Conservation (phyloP, 2,329 filamentous ascomycete species). For the Ophiocordyceps camponoti-rufipedis region DNA sequence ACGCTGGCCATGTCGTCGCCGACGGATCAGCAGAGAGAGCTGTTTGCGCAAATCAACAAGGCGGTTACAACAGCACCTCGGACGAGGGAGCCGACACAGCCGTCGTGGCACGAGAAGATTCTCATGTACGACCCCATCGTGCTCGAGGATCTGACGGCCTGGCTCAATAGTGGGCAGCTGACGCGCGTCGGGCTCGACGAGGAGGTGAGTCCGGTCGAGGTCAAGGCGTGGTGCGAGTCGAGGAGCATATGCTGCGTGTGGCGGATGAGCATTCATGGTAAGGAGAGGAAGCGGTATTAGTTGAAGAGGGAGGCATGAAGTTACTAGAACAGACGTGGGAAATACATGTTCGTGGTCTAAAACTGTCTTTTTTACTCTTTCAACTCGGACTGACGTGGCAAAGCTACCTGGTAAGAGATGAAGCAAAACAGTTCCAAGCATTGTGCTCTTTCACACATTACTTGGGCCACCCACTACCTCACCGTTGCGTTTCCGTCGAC, state of each 20-base stretch:
- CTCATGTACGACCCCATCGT: slow-evolving; percentile 83
- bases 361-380: no score
- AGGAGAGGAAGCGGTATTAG: slow-evolving; percentile 29
- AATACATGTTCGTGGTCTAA: no score
- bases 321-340: no score
- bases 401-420: no score
- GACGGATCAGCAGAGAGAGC: slow-evolving; percentile 20
- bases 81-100: slow-evolving; percentile 27
- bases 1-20: slow-evolving; percentile 20
- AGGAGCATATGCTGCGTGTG: slow-evolving; percentile 73
- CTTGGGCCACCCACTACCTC: no score
- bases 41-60: slow-evolving; percentile 35
- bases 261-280: slow-evolving; percentile 36
- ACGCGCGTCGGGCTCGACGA: slow-evolving; percentile 43
- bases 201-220: slow-evolving; percentile 43
- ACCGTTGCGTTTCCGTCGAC: no score
- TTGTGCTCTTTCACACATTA: no score
- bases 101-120: slow-evolving; percentile 83
- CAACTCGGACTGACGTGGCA: no score
- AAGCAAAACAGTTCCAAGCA: no score
- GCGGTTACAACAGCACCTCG: slow-evolving; percentile 33
- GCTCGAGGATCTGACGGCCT: slow-evolving; percentile 66
- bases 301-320: no score
- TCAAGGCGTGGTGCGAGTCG: slow-evolving; percentile 80
- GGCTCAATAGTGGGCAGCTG: slow-evolving; percentile 60